These are phyloP conservation scores for Lepidopterella palustris DNA, from an alignment of 495 filamentous ascomycete genomes.

Conservation along the genomic window DNA sequence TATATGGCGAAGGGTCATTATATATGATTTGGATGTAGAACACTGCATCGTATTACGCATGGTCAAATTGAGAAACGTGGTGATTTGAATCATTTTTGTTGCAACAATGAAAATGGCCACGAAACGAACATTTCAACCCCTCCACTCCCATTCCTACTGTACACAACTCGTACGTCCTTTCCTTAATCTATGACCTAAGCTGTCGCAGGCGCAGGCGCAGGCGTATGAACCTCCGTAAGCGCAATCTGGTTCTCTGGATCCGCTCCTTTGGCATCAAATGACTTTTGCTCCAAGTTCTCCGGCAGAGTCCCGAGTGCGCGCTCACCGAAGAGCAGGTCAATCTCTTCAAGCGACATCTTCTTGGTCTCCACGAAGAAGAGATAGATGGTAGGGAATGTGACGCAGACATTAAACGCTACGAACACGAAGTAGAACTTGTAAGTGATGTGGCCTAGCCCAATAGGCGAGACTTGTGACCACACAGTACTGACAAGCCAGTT, in stretches of 20 bases:
- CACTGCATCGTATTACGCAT: no score
- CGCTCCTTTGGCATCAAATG: not conserved
- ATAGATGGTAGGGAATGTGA: slow-evolving; percentile 39
- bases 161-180: no score
- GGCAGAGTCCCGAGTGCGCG: slow-evolving; percentile 42
- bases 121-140: no score
- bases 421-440: slow-evolving; percentile 55
- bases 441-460: slow-evolving; percentile 47
- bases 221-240: not conserved
- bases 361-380: slow-evolving; percentile 54
- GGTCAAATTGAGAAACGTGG: no score
- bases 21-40: no score
- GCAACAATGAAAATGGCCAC: no score
- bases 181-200: no score
- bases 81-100: no score
- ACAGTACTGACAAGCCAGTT: slow-evolving; percentile 48
- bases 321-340: slow-evolving; percentile 50
- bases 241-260: not conserved
- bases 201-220: no score
- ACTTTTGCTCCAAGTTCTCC: slow-evolving; percentile 30
- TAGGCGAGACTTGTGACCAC: slow-evolving; percentile 54
- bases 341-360: slow-evolving; percentile 50
- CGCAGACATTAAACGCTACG: slow-evolving; percentile 36
- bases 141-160: no score
- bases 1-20: no score